Percentiles rank a stretch among this genome's conserved stretches.
Conservation (phyloP, 2,329 filamentous ascomycete genomes). For the Penicillium occitanis region DNA sequence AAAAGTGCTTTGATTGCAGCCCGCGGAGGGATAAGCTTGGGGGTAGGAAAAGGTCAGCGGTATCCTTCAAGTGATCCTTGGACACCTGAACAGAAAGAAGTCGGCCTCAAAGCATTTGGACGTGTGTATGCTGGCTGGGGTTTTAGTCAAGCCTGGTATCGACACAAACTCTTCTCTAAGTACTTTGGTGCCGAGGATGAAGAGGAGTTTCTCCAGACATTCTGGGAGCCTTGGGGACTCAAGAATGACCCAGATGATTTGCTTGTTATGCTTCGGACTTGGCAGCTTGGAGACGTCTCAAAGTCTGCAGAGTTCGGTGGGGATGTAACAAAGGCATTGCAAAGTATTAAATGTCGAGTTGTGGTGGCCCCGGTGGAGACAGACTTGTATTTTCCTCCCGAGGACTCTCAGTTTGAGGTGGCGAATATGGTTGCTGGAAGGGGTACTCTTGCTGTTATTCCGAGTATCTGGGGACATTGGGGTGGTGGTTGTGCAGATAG, state of each 20-base stretch:
- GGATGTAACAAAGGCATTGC: conserved; percentile 65
- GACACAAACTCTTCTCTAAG: conserved; percentile 66
- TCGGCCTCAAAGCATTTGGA: conserved; percentile 68
- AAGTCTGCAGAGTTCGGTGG: conserved; percentile 67
- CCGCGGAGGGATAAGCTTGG: conserved; percentile 45
- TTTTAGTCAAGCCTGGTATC: conserved; percentile 76
- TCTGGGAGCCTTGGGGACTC: conserved; percentile 72
- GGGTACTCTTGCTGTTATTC: conserved; percentile 56
- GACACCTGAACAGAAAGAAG: conserved; percentile 53
- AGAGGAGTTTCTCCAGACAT: conserved; percentile 71
- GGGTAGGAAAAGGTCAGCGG: conserved; percentile 54
- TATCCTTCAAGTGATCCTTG: conserved; percentile 49
- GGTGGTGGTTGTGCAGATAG: conserved; percentile 70
- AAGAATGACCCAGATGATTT: conserved; percentile 68
- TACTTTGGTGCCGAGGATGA: conserved; percentile 65
- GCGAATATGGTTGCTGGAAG: conserved; percentile 59
- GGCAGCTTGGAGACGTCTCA: conserved; percentile 73
- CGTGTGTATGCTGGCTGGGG: conserved; percentile 78
- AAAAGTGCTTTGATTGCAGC: conserved; percentile 61
- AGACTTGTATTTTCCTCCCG: conserved; percentile 79
- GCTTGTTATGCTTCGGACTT: conserved; percentile 72
- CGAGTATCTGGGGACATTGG: conserved; percentile 67
- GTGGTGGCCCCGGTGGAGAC: conserved; percentile 71
- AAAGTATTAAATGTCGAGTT: conserved; percentile 68
- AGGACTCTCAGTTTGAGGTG: conserved; percentile 75